Evolutionary conservation across 1,139 yeast genomes (phyloP), one percentile per base, ranked within the genome.

Genomic region (Pichia sp.): DNA sequence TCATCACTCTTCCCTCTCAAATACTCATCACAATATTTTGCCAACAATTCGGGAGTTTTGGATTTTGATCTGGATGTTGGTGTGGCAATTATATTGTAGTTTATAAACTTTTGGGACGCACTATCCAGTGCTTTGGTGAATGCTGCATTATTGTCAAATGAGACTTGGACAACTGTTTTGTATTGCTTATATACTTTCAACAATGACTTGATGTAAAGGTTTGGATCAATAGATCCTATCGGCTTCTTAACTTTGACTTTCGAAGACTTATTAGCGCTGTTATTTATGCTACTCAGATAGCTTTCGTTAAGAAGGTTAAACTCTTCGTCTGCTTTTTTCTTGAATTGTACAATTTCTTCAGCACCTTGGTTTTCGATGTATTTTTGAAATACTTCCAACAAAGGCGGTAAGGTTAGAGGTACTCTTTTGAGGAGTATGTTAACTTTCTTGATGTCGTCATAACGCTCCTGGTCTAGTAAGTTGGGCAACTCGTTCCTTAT

Each of bases 41-140:
- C 97, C 64, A 95, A 78, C 63, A 88, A 77, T 65, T 95, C 99
- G 0, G 99, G 96, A 1, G 99, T 92, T 62, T 75, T 78, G 2
- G 90, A 81, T 30, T 78, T 76, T n/a, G 74, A 67, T 62, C 79
- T 80, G 29, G 76, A 69, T 2, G 76, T 69, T 13, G 95, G 87
- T 19, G 82, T 76, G 29, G 98, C 97, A 67, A 90, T 84, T 19
- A 83, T 76, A 67, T 95, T 95, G 57, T 77, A 78, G 71, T 95
- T 95, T 64, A 95, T 90, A 66, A 87, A 92, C 50, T 80, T 78
- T 56, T 89, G 82, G 67, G 97, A 93, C 0, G 98, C 97, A 63
- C 81, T 84, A 67, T 93, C 98, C 61, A 93, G 78, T 0, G 98
- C 90, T 67, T 87, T 88, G 55, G 88, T 88, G 74, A 93, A 87